A percentile compares a stretch with the other conserved stretches of the same genome.
These are phyloP conservation scores for Phaeosphaeriaceae sp. DNA, from an alignment of 2,329 filamentous ascomycete genomes.

Conservation along the genomic window DNA sequence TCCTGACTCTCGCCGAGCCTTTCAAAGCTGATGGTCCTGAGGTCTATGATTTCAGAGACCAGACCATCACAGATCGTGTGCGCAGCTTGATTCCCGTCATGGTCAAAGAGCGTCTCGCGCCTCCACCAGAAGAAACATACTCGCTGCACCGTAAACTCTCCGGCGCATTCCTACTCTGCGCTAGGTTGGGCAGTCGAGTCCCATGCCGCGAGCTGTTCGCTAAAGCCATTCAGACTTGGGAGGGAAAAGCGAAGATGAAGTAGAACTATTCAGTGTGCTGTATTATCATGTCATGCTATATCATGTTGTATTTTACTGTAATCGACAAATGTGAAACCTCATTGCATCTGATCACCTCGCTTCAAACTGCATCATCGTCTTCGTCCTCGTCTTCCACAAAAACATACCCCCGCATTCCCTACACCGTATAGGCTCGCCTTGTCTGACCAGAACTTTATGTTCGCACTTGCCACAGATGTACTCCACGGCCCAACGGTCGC, in stretches of 20 bases:
- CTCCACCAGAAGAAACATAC: conserved; percentile 97
- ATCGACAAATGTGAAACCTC: background rate
- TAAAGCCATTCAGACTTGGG: conserved; percentile 55
- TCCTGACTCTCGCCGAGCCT: conserved; percentile 90
- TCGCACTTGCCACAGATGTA: background rate
- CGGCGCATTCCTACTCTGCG: conserved; percentile 92
- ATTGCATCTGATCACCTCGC: conserved; percentile 9
- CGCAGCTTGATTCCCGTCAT: conserved; percentile 88
- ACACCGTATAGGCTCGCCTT: conserved; percentile 14
- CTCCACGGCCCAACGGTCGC: background rate
- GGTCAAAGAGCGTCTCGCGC: conserved; percentile 85
- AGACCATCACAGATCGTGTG: conserved; percentile 96
- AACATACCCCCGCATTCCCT: conserved; percentile 13
- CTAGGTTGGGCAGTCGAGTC: conserved; percentile 82
- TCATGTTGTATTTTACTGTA: background rate
- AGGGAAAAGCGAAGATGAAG: conserved; percentile 24
- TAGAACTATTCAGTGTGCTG: background rate
- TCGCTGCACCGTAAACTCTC: conserved; percentile 93
- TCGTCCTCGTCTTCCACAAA: conserved; percentile 20
- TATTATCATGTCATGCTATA: background rate
- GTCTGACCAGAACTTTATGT: background rate
- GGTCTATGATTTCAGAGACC: conserved; percentile 88
- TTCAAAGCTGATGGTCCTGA: conserved; percentile 78
- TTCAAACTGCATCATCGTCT: conserved; percentile 29
- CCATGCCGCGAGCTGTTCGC: conserved; percentile 81